These are phyloP conservation scores for Tetracladium marchalianum DNA, from an alignment of 495 filamentous ascomycete species.

Conservation along the genomic window DNA sequence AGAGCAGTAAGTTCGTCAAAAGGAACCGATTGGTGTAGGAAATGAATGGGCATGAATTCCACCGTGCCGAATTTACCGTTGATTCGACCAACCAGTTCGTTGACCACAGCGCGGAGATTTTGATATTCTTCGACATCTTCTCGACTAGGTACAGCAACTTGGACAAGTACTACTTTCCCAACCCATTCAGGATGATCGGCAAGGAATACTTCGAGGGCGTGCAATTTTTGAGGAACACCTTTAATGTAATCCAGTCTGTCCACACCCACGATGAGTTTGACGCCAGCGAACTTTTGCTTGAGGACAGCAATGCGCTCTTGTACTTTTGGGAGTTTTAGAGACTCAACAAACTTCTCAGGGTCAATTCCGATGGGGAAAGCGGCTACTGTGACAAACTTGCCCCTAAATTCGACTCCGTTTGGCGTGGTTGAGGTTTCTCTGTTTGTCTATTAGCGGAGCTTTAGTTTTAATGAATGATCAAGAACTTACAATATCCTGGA, in stretches of 20 bases:
- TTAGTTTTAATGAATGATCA: neutral
- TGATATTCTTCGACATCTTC: constrained; percentile 96
- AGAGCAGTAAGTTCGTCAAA: constrained; percentile 89
- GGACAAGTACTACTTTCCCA: constrained; percentile 83
- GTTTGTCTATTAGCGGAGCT: constrained; percentile 13
- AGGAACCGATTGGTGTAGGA: constrained; percentile 80
- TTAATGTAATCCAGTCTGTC: constrained; percentile 95
- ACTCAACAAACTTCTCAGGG: constrained; percentile 87
- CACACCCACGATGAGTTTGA: constrained; percentile 86
- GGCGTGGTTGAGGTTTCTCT: constrained; percentile 73
- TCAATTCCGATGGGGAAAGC: constrained; percentile 94
- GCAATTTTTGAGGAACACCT: constrained; percentile 88
- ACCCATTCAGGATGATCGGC: constrained; percentile 88
- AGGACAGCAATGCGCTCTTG: constrained; percentile 68
- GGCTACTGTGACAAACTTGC: constrained; percentile 61
- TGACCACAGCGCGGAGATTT: constrained; percentile 80
- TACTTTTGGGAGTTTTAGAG: constrained; percentile 69
- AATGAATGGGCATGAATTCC: constrained; percentile 89
- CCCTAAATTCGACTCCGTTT: constrained; percentile 69
- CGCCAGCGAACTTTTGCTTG: constrained; percentile 71
- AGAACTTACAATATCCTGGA: constrained; percentile 63
- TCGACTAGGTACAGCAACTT: constrained; percentile 84
- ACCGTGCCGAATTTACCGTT: constrained; percentile 90
- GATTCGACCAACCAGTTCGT: constrained; percentile 83
- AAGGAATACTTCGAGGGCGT: constrained; percentile 83